These are phyloP conservation scores for Grigorovia humatica DNA, from an alignment of 805 yeast genomes.

Conservation along the genomic window DNA sequence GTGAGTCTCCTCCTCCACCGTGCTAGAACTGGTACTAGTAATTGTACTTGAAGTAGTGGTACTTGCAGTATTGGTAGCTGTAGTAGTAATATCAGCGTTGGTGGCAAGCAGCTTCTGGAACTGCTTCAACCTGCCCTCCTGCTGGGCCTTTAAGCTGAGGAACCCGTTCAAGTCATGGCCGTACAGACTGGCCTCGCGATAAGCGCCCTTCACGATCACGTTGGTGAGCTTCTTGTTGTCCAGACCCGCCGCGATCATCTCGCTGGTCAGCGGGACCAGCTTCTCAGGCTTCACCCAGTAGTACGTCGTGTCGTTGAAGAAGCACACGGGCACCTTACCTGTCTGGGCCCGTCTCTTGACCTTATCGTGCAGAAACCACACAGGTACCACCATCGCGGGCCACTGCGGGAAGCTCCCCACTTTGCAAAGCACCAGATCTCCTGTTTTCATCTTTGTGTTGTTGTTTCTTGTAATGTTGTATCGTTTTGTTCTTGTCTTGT, in stretches of 20 bases:
- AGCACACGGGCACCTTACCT: conserved; percentile 25
- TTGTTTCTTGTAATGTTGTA: neutral
- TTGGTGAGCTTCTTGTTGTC: neutral
- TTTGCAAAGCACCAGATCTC: conserved; percentile 27
- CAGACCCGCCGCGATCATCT: conserved; percentile 6
- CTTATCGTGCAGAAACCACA: conserved; percentile 21
- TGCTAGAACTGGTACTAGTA: too few relatives aligned
- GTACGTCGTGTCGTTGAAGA: conserved; percentile 28
- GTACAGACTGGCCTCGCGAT: neutral
- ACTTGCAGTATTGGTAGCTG: neutral
- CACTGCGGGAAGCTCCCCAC: conserved; percentile 29
- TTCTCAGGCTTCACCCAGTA: conserved; percentile 27
- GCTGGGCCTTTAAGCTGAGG: neutral
- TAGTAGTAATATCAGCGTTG: neutral
- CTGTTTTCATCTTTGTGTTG: conserved; percentile 3
- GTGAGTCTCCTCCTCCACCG: too few relatives aligned
- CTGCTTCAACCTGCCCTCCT: neutral
- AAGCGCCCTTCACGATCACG: neutral
- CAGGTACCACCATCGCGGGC: conserved; percentile 30
- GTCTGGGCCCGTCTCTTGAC: conserved; percentile 20
- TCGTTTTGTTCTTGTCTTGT: too few relatives aligned
- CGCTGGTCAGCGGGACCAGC: conserved; percentile 11
- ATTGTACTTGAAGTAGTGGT: too few relatives aligned
- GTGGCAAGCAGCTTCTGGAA: too few relatives aligned
- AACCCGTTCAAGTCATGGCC: neutral